Evolutionary conservation across 2,329 filamentous ascomycete species (phyloP).

Genomic region (Pseudocercospora fuligena): DNA sequence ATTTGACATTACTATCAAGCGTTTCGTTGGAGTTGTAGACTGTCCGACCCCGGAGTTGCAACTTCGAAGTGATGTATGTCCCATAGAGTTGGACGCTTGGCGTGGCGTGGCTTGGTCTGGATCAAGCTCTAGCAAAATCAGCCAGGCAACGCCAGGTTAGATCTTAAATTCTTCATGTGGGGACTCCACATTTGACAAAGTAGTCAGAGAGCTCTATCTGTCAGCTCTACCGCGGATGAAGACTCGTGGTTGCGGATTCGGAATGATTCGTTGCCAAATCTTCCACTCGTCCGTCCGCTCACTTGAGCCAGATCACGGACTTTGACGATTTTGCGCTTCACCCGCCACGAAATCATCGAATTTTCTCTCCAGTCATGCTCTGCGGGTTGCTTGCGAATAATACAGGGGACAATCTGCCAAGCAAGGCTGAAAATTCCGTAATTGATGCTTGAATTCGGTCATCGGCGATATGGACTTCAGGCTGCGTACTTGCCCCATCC

Average conservation of each 20-base stretch:
- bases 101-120: neutral
- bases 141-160: neutral
- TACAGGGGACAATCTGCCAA: neutral
- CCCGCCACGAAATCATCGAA: neutral
- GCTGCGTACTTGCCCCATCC: slow-evolving; percentile 28
- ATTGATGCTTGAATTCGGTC: neutral
- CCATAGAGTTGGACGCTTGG: neutral
- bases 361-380: neutral
- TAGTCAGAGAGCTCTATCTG: neutral
- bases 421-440: neutral
- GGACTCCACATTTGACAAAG: neutral
- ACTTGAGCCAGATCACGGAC: neutral
- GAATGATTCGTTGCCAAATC: neutral
- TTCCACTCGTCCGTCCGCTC: neutral
- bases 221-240: neutral
- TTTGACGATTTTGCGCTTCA: neutral
- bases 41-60: neutral
- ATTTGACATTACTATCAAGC: neutral
- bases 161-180: neutral
- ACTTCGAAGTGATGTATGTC: neutral
- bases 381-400: neutral
- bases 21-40: neutral
- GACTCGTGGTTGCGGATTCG: neutral
- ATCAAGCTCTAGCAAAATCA: neutral
- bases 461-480: neutral